Evolutionary conservation across 768 basidiomycete species (phyloP).

Genomic region (Macrocybe gigantea): DNA sequence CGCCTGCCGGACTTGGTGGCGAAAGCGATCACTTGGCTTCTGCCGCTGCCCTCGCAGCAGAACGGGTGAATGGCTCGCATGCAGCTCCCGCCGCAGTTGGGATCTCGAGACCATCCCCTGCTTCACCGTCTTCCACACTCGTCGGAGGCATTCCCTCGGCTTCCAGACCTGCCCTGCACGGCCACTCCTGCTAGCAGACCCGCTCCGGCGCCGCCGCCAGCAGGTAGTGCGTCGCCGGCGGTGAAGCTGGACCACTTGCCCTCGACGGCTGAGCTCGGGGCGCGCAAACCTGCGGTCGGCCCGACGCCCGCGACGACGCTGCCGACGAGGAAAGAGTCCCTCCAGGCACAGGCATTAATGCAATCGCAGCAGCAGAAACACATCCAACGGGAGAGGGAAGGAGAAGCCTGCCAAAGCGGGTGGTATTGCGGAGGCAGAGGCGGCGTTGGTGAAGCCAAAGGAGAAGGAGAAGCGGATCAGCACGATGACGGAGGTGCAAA

Average conservation of each 20-base stretch:
- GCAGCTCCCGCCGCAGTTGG: conserved; percentile 23
- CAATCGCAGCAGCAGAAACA: conserved; percentile 23
- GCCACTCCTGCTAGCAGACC: conserved; percentile 57
- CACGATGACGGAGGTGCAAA: conserved; percentile 95
- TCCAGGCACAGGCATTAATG: conserved; percentile 23
- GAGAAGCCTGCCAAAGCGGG: conserved; percentile 39
- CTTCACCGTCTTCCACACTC: conserved; percentile 5
- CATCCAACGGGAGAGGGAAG: conserved; percentile 23
- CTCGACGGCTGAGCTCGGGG: conserved; percentile 58
- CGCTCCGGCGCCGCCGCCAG: conserved; percentile 38
- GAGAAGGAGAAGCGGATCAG: conserved; percentile 90
- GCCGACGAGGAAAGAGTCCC: conserved; percentile 48
- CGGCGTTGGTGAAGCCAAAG: conserved; percentile 70
- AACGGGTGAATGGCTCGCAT: conserved; percentile 52
- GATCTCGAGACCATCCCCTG: neutral
- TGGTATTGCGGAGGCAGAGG: conserved; percentile 56
- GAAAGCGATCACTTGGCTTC: conserved; percentile 35
- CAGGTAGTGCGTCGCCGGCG: conserved; percentile 14
- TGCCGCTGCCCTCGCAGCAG: conserved; percentile 56
- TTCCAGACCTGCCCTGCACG: conserved; percentile 66
- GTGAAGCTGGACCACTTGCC: conserved; percentile 47
- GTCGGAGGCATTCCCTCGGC: conserved; percentile 29
- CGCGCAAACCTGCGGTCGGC: conserved; percentile 56
- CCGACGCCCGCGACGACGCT: conserved; percentile 27
- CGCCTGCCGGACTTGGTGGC: conserved; percentile 34